Base-by-base conservation (phyloP, 2,329 filamentous ascomycete species). In the Phaeosphaeria sp. region DNA sequence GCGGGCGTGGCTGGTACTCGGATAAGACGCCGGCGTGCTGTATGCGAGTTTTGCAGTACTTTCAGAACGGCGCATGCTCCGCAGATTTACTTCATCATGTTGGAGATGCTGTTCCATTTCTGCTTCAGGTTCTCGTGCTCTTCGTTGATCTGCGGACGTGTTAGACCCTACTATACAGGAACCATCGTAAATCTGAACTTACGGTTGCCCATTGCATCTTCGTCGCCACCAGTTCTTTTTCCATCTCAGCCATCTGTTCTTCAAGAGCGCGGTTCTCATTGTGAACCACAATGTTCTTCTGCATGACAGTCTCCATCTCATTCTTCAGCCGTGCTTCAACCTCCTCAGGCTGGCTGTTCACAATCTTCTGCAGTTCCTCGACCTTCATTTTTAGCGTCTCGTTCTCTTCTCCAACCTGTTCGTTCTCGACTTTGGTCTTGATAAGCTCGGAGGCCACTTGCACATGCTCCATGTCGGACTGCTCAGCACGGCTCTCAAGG, bases 121-220 rank as follows among this genome's bases (percentile, higher is more conserved):
- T 82, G 79, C 69, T 81, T 81, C 55, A 83, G 72, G 7, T 71
- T 71, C 53, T 83, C 81, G 64, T 81, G 75, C 55, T 83, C 80
- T 51, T 80, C 75, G 64, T 82, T 81, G 54, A 80, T 77, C 81
- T 83, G 63, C 27, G 39, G 20, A 1, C 8, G 39, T 24, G 55
- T 74, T 64, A 75, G 68, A 44, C 18, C 43, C 51, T 13, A 22
- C 20, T 15, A n/a, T 21, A 7, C 36, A 22, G 44, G 21, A 24
- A 8, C 6, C 9, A 39, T 13, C 18, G 11, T 36, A n/a, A 7
- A 36, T 11, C 2, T 20, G 27, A 27, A 82, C 89, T 82, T 84
- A 97, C 94, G 89, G 97, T 92, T 53, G 95, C 95, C 81, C 93
- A 93, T 72, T 88, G 87, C 91, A 99, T 91, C 85, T 99, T 99